Evolutionary conservation across 345 rosid species (phyloP).

Genomic region (Aegle marmelos): DNA sequence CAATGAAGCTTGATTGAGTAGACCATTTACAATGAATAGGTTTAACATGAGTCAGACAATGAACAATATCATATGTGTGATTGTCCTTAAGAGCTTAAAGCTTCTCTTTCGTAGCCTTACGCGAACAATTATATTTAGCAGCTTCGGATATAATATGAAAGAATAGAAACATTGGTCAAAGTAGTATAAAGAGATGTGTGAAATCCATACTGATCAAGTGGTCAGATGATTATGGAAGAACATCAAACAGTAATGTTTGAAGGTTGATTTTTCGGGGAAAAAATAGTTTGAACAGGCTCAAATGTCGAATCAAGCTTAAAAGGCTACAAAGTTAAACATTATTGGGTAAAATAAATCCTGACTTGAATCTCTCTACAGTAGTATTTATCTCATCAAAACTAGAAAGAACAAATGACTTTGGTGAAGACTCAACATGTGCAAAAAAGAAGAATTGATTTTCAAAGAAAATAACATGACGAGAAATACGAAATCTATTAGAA

Average conservation of each 20-base stretch:
- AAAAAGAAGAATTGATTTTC: neutral
- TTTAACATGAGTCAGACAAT: neutral
- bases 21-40: constrained; percentile 4
- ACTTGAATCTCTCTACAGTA: neutral
- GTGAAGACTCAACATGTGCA: neutral
- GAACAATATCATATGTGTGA: neutral
- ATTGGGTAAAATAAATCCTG: too few species aligned
- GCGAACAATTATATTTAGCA: neutral
- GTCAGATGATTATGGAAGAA: neutral
- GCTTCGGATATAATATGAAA: neutral
- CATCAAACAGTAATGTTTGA: neutral
- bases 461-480: neutral
- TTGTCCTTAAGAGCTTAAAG: neutral
- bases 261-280: neutral
- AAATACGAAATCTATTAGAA: neutral
- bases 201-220: neutral
- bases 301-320: neutral
- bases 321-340: neutral
- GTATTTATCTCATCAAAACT: neutral
- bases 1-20: neutral
- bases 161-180: neutral
- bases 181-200: too few species aligned
- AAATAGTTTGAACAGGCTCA: neutral
- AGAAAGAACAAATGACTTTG: neutral
- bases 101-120: neutral